Conservation (phyloP, 2,329 filamentous ascomycete genomes). For the Teratosphaeria gauchensis region DNA sequence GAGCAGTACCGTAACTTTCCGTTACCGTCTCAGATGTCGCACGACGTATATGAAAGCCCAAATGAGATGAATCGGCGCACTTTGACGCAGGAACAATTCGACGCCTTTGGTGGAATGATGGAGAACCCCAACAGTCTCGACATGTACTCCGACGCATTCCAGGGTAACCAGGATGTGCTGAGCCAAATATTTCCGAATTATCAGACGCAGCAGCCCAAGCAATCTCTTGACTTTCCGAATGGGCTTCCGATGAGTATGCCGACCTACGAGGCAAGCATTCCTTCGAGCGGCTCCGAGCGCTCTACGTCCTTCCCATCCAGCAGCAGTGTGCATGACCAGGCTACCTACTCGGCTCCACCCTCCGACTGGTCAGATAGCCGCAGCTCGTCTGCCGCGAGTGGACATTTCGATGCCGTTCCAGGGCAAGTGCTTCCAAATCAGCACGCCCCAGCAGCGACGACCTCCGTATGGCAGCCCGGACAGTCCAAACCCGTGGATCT, state of each 20-base stretch:
- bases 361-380: constrained; percentile 24
- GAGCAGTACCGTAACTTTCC: constrained; percentile 6
- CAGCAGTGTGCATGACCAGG: constrained; percentile 13
- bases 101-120: constrained; percentile 21
- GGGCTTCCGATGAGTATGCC: constrained; percentile 15
- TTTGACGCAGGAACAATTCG: constrained; percentile 28
- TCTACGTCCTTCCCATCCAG: constrained; percentile 16
- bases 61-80: constrained; percentile 27
- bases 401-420: constrained; percentile 7
- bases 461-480: constrained; percentile 27
- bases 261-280: constrained; percentile 19
- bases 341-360: constrained; percentile 15
- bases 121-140: constrained; percentile 10
- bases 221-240: constrained; percentile 11
- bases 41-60: constrained; percentile 22
- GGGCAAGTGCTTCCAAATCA: constrained; percentile 7
- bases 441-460: constrained; percentile 6
- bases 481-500: constrained; percentile 28
- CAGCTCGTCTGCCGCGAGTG: constrained; percentile 21
- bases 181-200: constrained; percentile 17
- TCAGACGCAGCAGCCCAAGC: constrained; percentile 14
- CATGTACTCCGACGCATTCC: constrained; percentile 8
- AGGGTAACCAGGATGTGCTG: constrained; percentile 10
- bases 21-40: constrained; percentile 6
- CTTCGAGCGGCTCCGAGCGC: constrained; percentile 18